These are phyloP conservation scores for Aspergillus bertholletiae DNA, from an alignment of 495 filamentous ascomycete species.

Conservation along the genomic window DNA sequence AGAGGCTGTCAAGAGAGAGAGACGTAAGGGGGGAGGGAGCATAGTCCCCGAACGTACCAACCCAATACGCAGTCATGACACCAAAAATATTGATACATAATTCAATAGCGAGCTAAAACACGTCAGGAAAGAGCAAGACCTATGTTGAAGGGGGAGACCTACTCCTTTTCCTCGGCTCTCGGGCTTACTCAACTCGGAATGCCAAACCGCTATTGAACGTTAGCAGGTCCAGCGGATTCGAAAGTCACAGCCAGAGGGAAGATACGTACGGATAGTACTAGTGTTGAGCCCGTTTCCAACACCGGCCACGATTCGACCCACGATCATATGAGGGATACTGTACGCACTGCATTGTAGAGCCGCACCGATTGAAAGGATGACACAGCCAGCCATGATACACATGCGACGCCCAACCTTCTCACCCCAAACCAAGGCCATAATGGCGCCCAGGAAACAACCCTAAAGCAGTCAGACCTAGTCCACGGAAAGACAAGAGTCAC, in stretches of 20 bases:
- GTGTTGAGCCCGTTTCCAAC: slow-evolving; percentile 48
- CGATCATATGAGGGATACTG: slow-evolving; percentile 47
- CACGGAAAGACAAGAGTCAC: not conserved
- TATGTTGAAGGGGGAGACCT: slow-evolving; percentile 15
- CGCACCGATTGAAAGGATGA: slow-evolving; percentile 53
- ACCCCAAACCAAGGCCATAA: slow-evolving; percentile 46
- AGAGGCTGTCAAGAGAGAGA: not conserved
- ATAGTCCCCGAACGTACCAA: slow-evolving; percentile 20
- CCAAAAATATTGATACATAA: slow-evolving; percentile 60
- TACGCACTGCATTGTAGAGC: slow-evolving; percentile 52
- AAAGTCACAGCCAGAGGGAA: not conserved
- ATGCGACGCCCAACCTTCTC: slow-evolving; percentile 53
- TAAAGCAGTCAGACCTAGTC: not conserved
- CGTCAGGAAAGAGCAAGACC: slow-evolving; percentile 1
- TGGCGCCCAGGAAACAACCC: slow-evolving; percentile 58
- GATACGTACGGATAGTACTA: slow-evolving; percentile 40
- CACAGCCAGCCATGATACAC: slow-evolving; percentile 48
- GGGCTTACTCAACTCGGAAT: slow-evolving; percentile 56
- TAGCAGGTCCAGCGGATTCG: slow-evolving; percentile 1
- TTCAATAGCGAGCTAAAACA: slow-evolving; percentile 47
- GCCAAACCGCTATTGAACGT: slow-evolving; percentile 41
- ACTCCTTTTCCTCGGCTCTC: slow-evolving; percentile 60
- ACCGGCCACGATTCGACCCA: slow-evolving; percentile 46
- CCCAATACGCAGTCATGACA: slow-evolving; percentile 35
- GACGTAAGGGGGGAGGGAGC: no score